Percentiles rank a stretch among this genome's conserved stretches.
Evolutionary conservation across 2,329 filamentous ascomycete species (phyloP).

Genomic region (Talaromyces sp.): DNA sequence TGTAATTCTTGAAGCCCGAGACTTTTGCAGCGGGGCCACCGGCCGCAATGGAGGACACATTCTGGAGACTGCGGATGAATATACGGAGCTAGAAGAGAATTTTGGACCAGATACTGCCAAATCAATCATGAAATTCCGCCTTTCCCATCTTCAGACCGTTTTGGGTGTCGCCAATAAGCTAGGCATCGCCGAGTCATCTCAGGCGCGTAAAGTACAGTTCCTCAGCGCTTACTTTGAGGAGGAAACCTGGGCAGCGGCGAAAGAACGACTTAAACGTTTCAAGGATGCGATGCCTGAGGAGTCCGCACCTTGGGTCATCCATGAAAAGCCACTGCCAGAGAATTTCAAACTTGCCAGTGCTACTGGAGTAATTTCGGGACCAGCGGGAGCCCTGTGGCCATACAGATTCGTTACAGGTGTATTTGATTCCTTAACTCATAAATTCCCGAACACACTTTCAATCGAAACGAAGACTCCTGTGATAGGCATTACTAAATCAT

Average conservation of each 20-base stretch:
- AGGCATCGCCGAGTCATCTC: conserved; percentile 17
- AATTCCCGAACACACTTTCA: conserved; percentile 36
- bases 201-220: conserved; percentile 27
- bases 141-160: neutral
- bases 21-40: conserved; percentile 32
- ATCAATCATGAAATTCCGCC: neutral
- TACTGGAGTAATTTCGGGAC: conserved; percentile 26
- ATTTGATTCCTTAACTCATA: conserved; percentile 18
- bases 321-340: conserved; percentile 23
- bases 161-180: conserved; percentile 12
- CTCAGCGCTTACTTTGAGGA: conserved; percentile 29
- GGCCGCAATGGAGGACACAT: conserved; percentile 31
- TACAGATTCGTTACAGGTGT: conserved; percentile 31
- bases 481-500: conserved; percentile 25
- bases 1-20: conserved; percentile 30
- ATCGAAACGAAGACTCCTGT: conserved; percentile 3
- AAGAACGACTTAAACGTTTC: conserved; percentile 24
- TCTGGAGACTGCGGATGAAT: conserved; percentile 13
- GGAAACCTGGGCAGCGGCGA: conserved; percentile 23
- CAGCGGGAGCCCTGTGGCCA: conserved; percentile 32
- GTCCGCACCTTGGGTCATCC: conserved; percentile 25
- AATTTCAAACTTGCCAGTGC: conserved; percentile 25
- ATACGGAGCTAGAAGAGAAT: neutral
- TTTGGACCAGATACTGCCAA: neutral
- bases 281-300: conserved; percentile 29